Conservation (phyloP, 208 protist species). For the Acanthamoeba sp. region DNA sequence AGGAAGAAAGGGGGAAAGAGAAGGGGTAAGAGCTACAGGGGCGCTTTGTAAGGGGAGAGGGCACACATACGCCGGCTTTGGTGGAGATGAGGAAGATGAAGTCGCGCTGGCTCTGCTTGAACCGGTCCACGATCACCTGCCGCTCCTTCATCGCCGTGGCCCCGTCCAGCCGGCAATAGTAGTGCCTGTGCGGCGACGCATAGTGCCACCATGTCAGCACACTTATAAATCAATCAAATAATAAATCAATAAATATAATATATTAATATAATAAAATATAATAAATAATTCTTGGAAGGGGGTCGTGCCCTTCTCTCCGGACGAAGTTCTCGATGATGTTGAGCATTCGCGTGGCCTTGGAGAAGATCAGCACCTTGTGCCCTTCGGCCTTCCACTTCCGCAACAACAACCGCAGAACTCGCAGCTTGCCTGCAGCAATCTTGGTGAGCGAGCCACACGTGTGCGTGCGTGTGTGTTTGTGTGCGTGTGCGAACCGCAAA, state of each 20-base stretch:
- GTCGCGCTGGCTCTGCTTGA: slow-evolving; percentile 84
- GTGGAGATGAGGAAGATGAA: slow-evolving; percentile 94
- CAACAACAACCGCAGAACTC: slow-evolving; percentile 79
- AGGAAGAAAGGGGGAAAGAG: neutral
- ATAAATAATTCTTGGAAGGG: neutral
- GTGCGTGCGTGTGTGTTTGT: no score
- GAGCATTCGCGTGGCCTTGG: slow-evolving; percentile 73
- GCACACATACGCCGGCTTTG: slow-evolving; percentile 92
- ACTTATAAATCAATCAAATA: no score
- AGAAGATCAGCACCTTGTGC: slow-evolving; percentile 78
- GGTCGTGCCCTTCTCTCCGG: neutral
- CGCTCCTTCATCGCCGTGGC: slow-evolving; percentile 60
- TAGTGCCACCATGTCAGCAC: no score
- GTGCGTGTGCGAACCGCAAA: no score
- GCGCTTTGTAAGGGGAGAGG: neutral
- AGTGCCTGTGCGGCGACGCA: no score
- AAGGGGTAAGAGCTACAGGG: neutral
- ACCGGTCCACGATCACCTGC: slow-evolving; percentile 85
- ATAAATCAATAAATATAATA: no score
- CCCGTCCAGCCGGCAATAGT: slow-evolving; percentile 83
- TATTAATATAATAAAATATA: no score
- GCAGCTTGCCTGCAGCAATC: slow-evolving; percentile 84
- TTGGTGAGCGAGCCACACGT: no score
- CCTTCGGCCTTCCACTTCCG: slow-evolving; percentile 64
- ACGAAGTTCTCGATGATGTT: slow-evolving; percentile 71